These are phyloP conservation scores for Hypoxylon sp. DNA, from an alignment of 2,329 filamentous ascomycete species.

Conservation along the genomic window DNA sequence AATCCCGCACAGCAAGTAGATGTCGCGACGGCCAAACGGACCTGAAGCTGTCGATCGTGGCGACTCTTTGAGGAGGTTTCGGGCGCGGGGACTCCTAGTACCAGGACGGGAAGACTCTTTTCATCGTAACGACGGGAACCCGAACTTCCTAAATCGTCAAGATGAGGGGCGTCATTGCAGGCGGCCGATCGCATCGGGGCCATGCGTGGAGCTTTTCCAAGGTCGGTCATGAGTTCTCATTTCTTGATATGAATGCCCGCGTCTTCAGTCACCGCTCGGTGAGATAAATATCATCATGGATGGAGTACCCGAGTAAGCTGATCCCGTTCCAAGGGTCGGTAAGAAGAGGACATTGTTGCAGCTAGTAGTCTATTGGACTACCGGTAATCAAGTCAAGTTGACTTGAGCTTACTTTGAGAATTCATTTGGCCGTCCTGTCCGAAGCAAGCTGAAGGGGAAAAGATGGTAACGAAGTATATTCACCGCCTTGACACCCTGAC, in stretches of 20 bases:
- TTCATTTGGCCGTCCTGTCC: not conserved
- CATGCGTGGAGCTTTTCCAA: conserved; percentile 48
- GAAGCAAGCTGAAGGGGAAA: not conserved
- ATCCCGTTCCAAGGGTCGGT: conserved; percentile 5
- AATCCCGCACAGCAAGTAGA: conserved; percentile 28
- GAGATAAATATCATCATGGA: conserved; percentile 3
- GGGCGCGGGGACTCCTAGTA: conserved; percentile 10
- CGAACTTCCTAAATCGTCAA: conserved; percentile 24
- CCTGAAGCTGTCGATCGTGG: conserved; percentile 20
- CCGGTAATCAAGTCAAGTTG: conserved; percentile 19
- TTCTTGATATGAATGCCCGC: conserved; percentile 11
- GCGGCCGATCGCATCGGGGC: conserved; percentile 40
- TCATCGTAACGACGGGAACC: conserved; percentile 28
- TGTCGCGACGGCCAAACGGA: conserved; percentile 15
- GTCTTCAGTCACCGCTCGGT: conserved; percentile 15
- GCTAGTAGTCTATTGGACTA: conserved; percentile 3
- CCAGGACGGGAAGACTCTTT: conserved; percentile 11
- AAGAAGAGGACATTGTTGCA: conserved; percentile 6
- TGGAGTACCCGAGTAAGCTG: not conserved
- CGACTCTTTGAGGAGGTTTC: conserved; percentile 4
- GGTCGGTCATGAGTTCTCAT: conserved; percentile 37
- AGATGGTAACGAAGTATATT: conserved; percentile 7
- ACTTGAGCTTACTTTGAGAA: conserved; percentile 2
- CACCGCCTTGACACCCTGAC: not conserved
- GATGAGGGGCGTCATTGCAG: conserved; percentile 48